These are phyloP conservation scores for Leccinum colubrinum DNA, from an alignment of 1,284 basidiomycete genomes.

Conservation along the genomic window DNA sequence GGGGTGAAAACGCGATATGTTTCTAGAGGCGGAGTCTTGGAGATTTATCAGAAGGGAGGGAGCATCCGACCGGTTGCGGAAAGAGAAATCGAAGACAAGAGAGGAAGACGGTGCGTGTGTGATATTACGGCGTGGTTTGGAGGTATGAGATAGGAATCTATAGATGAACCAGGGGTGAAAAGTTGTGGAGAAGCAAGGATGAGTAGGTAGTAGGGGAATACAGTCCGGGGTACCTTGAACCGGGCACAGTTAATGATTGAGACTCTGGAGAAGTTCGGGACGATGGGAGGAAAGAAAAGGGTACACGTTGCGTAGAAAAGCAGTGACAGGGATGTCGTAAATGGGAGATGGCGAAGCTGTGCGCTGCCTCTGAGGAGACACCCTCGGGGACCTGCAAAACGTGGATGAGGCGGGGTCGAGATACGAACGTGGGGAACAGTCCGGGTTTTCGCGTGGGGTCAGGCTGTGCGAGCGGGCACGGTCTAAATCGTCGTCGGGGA, in stretches of 20 bases:
- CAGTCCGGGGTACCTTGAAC: conserved; percentile 30
- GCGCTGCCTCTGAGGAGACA: conserved; percentile 15
- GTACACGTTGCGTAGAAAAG: conserved; percentile 24
- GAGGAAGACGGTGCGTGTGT: conserved; percentile 19
- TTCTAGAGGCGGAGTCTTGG: conserved; percentile 14
- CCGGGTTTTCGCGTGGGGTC: not conserved
- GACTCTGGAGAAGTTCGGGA: conserved; percentile 11
- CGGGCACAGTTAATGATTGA: conserved; percentile 27
- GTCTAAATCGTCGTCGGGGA: not conserved
- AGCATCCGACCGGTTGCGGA: conserved; percentile 23
- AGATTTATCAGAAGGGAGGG: conserved; percentile 23
- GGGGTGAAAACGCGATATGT: conserved; percentile 19
- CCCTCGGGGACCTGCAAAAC: conserved; percentile 23
- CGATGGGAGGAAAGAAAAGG: conserved; percentile 14
- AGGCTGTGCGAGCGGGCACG: conserved; percentile 1
- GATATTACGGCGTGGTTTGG: conserved; percentile 27
- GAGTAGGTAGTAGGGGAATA: conserved; percentile 13
- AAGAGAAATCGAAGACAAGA: conserved; percentile 25
- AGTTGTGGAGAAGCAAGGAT: conserved; percentile 13
- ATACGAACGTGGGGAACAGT: conserved; percentile 30
- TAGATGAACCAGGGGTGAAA: conserved; percentile 20
- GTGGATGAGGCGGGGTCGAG: conserved; percentile 25
- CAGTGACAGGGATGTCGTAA: conserved; percentile 27
- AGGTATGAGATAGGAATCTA: conserved; percentile 29
- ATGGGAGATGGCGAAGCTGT: conserved; percentile 22